Evolutionary conservation across 306 rosid genomes (phyloP), one percentile per base, ranked within the genome.

Genomic region (Abrus precatorius): DNA sequence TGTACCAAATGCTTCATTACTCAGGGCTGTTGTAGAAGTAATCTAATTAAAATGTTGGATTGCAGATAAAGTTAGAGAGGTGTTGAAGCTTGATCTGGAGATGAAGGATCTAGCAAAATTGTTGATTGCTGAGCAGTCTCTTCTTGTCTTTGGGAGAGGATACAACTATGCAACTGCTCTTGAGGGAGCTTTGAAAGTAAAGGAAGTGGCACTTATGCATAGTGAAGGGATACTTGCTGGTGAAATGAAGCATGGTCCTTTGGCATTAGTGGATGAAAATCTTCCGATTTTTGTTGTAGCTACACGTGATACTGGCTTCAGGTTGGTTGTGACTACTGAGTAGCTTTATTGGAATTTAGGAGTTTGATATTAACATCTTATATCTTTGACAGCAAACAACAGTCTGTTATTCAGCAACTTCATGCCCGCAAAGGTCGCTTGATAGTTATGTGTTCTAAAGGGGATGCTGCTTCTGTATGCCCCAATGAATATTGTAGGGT

Each of bases 171-270:
- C 99, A 62, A 88, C 99, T 10, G 96, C 99, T 60, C 89, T 95
- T 45, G 99, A 95, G 85, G 99, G 98, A 76, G 99, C 99, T 86
- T 83, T 95, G 88, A 95, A 95, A 87, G 99, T 95, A 52, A 95
- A 95, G 85, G 99, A 95, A 88, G 99, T 95, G 85, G 91, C 99
- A 54, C 97, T 93, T 47, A 95, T 90, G 98, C 99, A 95, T 43
- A 95, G 99, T 54, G 99, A 95, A 88, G 99, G 99, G 81, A 93
- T 95, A 84, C 99, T 95, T 76, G 99, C 99, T 1, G 98, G 99
- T 83, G 99, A 95, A 92, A 95, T 95, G 99, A 95, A 95, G 82
- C 99, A 95, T 45, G 99, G 99, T 13, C 99, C 99, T 55, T 83
- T 95, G 88, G 99, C 99, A 13, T 83, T 95, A 64, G 99, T 95